These are phyloP conservation scores for Biscogniauxia marginata DNA, from an alignment of 2,329 filamentous ascomycete genomes.

Conservation along the genomic window DNA sequence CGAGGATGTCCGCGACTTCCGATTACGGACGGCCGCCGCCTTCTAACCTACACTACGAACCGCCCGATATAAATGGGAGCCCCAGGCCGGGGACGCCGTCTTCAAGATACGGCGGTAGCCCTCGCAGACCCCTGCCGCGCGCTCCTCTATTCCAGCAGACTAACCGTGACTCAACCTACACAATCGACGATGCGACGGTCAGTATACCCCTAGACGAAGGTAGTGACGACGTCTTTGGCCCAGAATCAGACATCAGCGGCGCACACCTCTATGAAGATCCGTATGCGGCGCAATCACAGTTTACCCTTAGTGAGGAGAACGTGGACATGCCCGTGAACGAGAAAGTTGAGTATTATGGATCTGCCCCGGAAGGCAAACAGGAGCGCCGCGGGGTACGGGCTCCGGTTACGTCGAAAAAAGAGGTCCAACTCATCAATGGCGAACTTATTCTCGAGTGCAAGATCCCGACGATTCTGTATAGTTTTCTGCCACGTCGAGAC, in stretches of 20 bases:
- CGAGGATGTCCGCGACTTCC: slow-evolving; percentile 43
- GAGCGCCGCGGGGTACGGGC: slow-evolving; percentile 81
- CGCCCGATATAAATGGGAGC: slow-evolving; percentile 82
- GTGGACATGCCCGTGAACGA: slow-evolving; percentile 39
- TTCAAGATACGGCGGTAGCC: slow-evolving; percentile 83
- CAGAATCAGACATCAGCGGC: slow-evolving; percentile 54
- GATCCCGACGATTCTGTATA: slow-evolving; percentile 97
- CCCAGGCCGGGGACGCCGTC: slow-evolving; percentile 89
- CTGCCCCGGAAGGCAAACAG: slow-evolving; percentile 83
- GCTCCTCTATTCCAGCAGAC: slow-evolving; percentile 75
- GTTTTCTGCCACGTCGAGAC: slow-evolving; percentile 88
- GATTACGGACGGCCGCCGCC: slow-evolving; percentile 73
- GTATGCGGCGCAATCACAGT: slow-evolving; percentile 53
- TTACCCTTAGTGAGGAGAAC: slow-evolving; percentile 52
- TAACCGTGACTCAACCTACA: slow-evolving; percentile 48
- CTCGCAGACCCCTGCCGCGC: slow-evolving; percentile 81
- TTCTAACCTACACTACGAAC: slow-evolving; percentile 74
- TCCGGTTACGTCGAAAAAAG: slow-evolving; percentile 87
- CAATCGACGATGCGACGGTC: slow-evolving; percentile 68
- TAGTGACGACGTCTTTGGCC: slow-evolving; percentile 72
- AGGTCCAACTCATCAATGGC: slow-evolving; percentile 94
- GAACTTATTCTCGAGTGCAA: slow-evolving; percentile 98
- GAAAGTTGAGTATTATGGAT: slow-evolving; percentile 79
- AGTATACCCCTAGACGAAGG: slow-evolving; percentile 66
- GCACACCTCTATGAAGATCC: slow-evolving; percentile 57